Evolutionary conservation across 495 filamentous ascomycete species (phyloP).

Genomic region (Aspergillus homomorphus): DNA sequence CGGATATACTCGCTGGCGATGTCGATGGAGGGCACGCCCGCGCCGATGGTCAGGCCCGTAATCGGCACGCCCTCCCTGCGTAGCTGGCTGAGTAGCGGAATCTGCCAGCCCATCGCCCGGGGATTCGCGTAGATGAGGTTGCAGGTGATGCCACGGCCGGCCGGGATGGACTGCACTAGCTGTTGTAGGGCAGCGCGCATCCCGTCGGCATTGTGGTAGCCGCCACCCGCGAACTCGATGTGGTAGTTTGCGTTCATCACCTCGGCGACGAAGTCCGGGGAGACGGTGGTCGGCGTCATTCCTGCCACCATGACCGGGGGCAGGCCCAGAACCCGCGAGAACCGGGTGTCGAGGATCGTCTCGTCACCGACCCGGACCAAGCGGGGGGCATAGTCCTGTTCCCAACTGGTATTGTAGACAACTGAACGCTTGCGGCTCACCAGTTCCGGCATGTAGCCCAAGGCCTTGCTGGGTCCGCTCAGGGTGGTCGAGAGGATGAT

Average conservation of each 20-base stretch:
- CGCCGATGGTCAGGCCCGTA: slow-evolving; percentile 45
- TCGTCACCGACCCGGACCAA: too few species aligned
- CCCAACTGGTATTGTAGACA: too few species aligned
- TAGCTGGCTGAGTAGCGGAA: slow-evolving; percentile 27
- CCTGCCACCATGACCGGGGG: slow-evolving; percentile 45
- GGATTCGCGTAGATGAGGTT: slow-evolving; percentile 43
- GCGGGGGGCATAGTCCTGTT: too few species aligned
- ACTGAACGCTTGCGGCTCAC: too few species aligned
- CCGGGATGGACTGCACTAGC: slow-evolving; percentile 23
- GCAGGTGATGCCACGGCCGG: slow-evolving; percentile 34
- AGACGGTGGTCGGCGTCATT: slow-evolving; percentile 42
- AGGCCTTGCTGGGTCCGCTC: too few species aligned
- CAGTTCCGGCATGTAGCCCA: too few species aligned
- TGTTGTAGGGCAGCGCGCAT: slow-evolving; percentile 31
- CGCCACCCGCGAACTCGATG: slow-evolving; percentile 38
- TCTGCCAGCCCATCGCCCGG: slow-evolving; percentile 35
- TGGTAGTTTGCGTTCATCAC: slow-evolving; percentile 42
- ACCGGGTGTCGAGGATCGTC: slow-evolving; percentile 28
- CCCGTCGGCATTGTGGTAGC: slow-evolving; percentile 25
- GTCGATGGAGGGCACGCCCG: slow-evolving; percentile 48
- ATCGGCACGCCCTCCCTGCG: slow-evolving; percentile 27
- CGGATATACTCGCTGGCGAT: slow-evolving; percentile 46
- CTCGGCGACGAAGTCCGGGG: slow-evolving; percentile 37
- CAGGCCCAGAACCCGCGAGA: slow-evolving; percentile 32
- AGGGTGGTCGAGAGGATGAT: too few species aligned